Conservation (phyloP, 768 basidiomycete genomes). For the Candolleomyces aberdarensis region DNA sequence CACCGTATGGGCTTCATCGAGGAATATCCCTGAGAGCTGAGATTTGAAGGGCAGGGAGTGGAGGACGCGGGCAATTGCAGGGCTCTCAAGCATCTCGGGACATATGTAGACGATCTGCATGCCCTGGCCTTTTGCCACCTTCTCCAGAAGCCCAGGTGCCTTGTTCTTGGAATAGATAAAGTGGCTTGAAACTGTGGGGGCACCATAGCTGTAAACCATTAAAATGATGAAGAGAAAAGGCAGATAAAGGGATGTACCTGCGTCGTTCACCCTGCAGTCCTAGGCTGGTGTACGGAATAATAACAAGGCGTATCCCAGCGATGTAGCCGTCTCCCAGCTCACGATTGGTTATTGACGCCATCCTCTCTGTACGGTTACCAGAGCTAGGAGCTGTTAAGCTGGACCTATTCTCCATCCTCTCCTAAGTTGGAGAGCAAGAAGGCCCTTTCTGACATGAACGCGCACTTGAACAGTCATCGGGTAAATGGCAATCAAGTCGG, state of each 20-base stretch:
- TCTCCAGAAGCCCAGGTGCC: conserved; percentile 2
- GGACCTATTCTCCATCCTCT: too few species aligned
- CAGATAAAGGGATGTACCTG: conserved; percentile 3
- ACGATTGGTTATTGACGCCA: too few species aligned
- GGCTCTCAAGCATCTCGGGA: conserved; percentile 25
- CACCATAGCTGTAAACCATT: conserved; percentile 3
- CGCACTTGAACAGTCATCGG: too few species aligned
- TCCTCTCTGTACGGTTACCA: too few species aligned
- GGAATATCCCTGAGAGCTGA: conserved; percentile 17
- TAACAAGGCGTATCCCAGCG: conserved; percentile 17
- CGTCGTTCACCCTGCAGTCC: conserved; percentile 17
- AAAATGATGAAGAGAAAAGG: background rate
- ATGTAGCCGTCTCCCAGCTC: too few species aligned
- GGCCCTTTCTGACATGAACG: too few species aligned
- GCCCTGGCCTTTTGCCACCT: conserved; percentile 7
- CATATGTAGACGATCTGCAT: conserved; percentile 19
- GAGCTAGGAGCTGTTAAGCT: too few species aligned
- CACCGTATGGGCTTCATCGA: conserved; percentile 20
- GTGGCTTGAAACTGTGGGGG: background rate
- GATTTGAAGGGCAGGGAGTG: conserved; percentile 14
- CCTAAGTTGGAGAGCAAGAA: too few species aligned
- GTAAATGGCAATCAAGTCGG: too few species aligned
- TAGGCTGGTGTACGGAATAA: conserved; percentile 21
- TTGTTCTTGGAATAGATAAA: conserved; percentile 14
- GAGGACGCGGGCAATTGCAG: conserved; percentile 15